Evolutionary conservation across 768 basidiomycete species (phyloP).

Genomic region (Tephrocybe sp.): DNA sequence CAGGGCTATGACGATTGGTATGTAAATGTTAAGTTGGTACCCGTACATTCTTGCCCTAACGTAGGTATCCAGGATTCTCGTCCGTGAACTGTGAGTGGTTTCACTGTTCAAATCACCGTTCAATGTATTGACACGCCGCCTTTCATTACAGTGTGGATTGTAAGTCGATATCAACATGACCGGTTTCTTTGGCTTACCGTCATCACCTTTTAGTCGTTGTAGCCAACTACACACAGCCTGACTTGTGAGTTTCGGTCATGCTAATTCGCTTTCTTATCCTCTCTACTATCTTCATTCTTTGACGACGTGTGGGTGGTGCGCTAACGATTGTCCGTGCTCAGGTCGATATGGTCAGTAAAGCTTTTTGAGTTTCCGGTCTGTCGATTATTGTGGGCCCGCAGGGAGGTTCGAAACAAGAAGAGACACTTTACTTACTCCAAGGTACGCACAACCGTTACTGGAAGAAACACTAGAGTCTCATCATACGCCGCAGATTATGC

Average conservation of each 20-base stretch:
- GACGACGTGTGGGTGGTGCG: neutral
- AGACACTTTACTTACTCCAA: constrained; percentile 91
- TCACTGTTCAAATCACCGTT: neutral
- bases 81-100: constrained; percentile 68
- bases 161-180: constrained; percentile 31
- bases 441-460: constrained; percentile 35
- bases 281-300: neutral
- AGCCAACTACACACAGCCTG: constrained; percentile 67
- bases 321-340: constrained; percentile 23
- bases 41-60: neutral
- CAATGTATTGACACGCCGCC: neutral
- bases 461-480: constrained; percentile 22
- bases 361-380: neutral
- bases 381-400: constrained; percentile 24
- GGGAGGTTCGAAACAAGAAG: constrained; percentile 89
- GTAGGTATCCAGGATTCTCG: constrained; percentile 50
- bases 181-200: neutral
- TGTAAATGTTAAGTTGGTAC: constrained; percentile 4
- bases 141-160: constrained; percentile 62
- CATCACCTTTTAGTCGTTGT: constrained; percentile 58
- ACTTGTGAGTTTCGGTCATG: constrained; percentile 59
- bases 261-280: constrained; percentile 2
- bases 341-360: constrained; percentile 77
- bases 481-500: constrained; percentile 64
- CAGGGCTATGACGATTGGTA: constrained; percentile 46